Conservation (phyloP, 2,329 filamentous ascomycete species). For the Rutstroemia sp. region DNA sequence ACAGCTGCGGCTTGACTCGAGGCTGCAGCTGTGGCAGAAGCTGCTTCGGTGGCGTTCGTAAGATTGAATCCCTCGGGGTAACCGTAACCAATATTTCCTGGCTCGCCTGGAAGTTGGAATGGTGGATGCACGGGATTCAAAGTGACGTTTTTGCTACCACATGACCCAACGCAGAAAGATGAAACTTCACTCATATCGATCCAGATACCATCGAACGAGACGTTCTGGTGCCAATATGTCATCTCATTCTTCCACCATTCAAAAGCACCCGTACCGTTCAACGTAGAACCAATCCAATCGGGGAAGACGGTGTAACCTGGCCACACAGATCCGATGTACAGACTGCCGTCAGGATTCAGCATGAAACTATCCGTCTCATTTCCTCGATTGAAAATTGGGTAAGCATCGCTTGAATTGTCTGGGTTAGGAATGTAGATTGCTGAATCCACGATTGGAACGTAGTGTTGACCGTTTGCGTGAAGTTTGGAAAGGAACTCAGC, state of each 20-base stretch:
- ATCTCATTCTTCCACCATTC: conserved; percentile 64
- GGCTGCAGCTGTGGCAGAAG: conserved; percentile 47
- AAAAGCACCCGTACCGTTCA: conserved; percentile 56
- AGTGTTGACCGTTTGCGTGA: conserved; percentile 56
- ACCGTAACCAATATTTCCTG: conserved; percentile 48
- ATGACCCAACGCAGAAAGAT: conserved; percentile 65
- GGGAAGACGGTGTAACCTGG: conserved; percentile 63
- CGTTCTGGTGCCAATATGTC: conserved; percentile 43
- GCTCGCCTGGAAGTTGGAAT: conserved; percentile 58
- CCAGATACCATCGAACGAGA: conserved; percentile 47
- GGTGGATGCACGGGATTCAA: conserved; percentile 63
- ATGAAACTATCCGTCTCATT: conserved; percentile 45
- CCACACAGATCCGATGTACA: conserved; percentile 62
- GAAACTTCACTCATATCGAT: conserved; percentile 53
- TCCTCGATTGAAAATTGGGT: conserved; percentile 55
- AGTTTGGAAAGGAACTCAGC: conserved; percentile 53
- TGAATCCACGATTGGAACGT: conserved; percentile 62
- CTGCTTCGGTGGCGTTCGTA: conserved; percentile 61
- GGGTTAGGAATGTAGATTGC: conserved; percentile 65
- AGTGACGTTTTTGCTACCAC: conserved; percentile 56
- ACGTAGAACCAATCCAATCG: conserved; percentile 58
- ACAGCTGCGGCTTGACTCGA: conserved; percentile 37
- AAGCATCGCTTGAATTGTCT: conserved; percentile 57
- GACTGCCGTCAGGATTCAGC: conserved; percentile 50
- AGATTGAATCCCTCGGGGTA: conserved; percentile 65